Conservation (phyloP, 768 basidiomycete genomes). For the Rhodosporidiobolus odoratus region DNA sequence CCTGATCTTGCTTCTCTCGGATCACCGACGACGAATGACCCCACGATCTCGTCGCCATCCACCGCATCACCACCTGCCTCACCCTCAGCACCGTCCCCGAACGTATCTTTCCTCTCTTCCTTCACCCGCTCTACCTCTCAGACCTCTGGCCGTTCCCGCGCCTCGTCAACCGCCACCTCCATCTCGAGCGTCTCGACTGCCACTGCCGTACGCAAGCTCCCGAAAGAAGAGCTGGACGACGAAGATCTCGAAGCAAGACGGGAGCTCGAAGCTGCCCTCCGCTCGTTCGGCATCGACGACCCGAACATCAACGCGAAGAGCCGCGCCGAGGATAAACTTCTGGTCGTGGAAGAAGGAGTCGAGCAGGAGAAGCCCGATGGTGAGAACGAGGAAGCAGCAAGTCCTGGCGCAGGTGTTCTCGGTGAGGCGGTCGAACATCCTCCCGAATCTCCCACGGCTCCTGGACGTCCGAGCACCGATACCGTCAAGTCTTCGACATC, state of each 20-base stretch:
- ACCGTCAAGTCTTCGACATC: neutral
- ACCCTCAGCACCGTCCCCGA: neutral
- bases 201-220: neutral
- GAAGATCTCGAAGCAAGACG: constrained; percentile 31
- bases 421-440: constrained; percentile 6
- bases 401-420: neutral
- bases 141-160: neutral
- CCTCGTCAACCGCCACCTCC: neutral
- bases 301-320: constrained; percentile 7
- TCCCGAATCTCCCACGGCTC: neutral
- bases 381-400: neutral
- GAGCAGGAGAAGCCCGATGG: constrained; percentile 3
- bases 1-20: neutral
- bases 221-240: constrained; percentile 35
- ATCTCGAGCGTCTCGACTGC: neutral
- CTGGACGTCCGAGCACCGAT: no score
- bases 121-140: neutral
- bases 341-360: constrained; percentile 14
- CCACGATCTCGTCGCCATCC: neutral
- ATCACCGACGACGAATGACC: neutral
- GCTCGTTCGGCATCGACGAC: constrained; percentile 36
- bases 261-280: constrained; percentile 33
- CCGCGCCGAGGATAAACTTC: constrained; percentile 16
- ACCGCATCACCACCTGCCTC: neutral
- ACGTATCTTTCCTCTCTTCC: constrained; percentile 3